Base-by-base conservation (phyloP, 345 rosid species). In the Aquilaria sinensis region DNA sequence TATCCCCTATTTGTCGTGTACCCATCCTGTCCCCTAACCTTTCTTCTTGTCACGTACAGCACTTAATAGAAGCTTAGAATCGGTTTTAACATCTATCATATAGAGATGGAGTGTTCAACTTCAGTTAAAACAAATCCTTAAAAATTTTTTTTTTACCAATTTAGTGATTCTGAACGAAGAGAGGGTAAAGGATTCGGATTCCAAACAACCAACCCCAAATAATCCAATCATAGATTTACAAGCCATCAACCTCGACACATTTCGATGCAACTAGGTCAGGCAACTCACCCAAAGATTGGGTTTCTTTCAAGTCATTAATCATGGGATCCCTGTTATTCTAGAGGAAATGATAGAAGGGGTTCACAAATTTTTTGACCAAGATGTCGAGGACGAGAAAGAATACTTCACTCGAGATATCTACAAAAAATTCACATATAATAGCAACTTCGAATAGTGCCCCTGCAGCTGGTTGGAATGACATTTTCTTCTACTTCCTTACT, bases 281-380 rank as follows among this genome's bases (percentile, higher is more conserved):
- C 60, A 50, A 0, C 80, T 81, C 5, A 67, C 76, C 0, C 75
- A 76, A 75, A 67, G 48, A 0, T 80, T 80, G 80, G 85, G 83
- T 4, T 72, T 85, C 52, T 80, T 85, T 51, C 88, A 80, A 59
- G 58, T 82, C 41, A 63, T 82, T 54, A 85, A 82, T 16, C 85
- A 85, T 16, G 78, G 83, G 53, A 68, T 85, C 48, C 77, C 80
- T 2, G 10, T 30, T 4, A 45, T 74, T 58, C 64, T 80, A 45
- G 74, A 75, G 8, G 76, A 71, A 29, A 51, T 79, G 43, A n/a
- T 71, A 16, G 46, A 80, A 12, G 81, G 70, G 6, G 58, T 78
- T 33, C 59, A 63, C n/a, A 72, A 73, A 60, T 85, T 81, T 46
- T 73, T 70, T 7, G 83, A 79, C 57, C 78, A 64, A 29, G 84